Conservation (phyloP, 768 basidiomycete genomes). For the Rhizopogon roseolus region DNA sequence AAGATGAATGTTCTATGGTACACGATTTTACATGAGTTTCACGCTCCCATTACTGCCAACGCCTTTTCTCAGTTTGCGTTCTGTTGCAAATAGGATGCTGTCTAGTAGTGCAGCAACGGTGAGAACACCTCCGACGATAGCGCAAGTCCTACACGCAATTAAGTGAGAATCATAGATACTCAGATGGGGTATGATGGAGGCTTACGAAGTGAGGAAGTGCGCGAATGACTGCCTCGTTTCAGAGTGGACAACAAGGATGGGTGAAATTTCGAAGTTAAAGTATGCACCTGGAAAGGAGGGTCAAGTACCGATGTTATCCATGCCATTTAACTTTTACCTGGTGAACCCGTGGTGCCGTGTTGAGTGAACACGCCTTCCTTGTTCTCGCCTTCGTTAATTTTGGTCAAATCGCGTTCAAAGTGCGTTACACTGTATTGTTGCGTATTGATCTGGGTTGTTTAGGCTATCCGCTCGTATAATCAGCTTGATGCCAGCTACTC, state of each 20-base stretch:
- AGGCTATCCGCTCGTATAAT: neutral
- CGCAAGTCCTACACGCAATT: constrained; percentile 67
- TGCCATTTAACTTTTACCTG: constrained; percentile 32
- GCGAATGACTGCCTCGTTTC: constrained; percentile 94
- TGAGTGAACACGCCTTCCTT: constrained; percentile 64
- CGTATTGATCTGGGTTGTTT: constrained; percentile 57
- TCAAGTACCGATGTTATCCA: neutral
- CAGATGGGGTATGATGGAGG: constrained; percentile 7
- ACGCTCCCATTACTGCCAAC: constrained; percentile 23
- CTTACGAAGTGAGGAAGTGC: constrained; percentile 96
- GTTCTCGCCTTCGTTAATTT: constrained; percentile 55
- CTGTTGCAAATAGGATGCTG: constrained; percentile 79
- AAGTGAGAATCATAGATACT: neutral
- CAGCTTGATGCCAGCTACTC: constrained; percentile 17
- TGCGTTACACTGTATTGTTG: constrained; percentile 96
- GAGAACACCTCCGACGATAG: constrained; percentile 95
- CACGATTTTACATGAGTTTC: constrained; percentile 25
- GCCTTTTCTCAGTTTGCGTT: constrained; percentile 67
- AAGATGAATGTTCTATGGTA: constrained; percentile 3
- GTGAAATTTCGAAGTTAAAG: constrained; percentile 96
- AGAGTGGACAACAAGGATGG: constrained; percentile 87
- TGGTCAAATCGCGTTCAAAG: constrained; percentile 86
- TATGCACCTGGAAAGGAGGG: constrained; percentile 53
- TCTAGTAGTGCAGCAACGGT: constrained; percentile 91
- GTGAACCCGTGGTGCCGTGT: constrained; percentile 71